Base-by-base conservation (phyloP, 805 yeast genomes). In the Metschnikowia henanensis region DNA sequence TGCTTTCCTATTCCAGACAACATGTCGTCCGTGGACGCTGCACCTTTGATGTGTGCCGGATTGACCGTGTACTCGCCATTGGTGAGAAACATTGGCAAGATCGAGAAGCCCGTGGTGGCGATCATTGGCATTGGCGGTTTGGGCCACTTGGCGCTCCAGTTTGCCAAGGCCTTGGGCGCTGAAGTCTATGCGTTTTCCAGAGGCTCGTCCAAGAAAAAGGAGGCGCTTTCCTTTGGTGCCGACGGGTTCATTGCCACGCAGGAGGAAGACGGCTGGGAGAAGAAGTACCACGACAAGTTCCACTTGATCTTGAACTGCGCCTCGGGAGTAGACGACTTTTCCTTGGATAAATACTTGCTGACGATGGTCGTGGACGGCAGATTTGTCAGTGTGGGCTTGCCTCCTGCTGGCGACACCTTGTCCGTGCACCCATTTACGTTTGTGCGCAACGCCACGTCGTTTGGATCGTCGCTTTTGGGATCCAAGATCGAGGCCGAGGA, bases 11-110 rank as follows among this genome's bases (percentile, higher is more conserved):
- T 84, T 46, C 91, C 92, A 35, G 79, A 75, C 6, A 58, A 42
- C 13, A 52, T 78, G 45, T 69, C 75, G 29, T 68, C 78, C 35
- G 77, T 72, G 28, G 66, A 71, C 21, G 87, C 80, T 22, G 90
- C 89, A 4, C 90, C 91, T 40, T 66, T 85, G 66, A 65, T 84
- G 68, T 85, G 92, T 70, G 92, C 88, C 43, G 92, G 92, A 43
- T 68, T 83, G 59, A 85, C 92, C 10, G 82, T 80, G 12, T 84
- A 68, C 66, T 76, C 87, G 6, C 92, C 92, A 43, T 63, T 85
- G 53, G 68, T 75, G 46, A 72, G 83, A 62, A 78, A 75, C 43
- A 55, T 51, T 49, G 38, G 42, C 35, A 32, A 40, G 37, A 17
- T 41, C 28, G 39, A 46, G 30, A 41, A 49, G 35, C 55, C 57